Evolutionary conservation across 495 filamentous ascomycete species (phyloP), one percentile per base, ranked within the genome.

Genomic region (Penicillium riverlandense): DNA sequence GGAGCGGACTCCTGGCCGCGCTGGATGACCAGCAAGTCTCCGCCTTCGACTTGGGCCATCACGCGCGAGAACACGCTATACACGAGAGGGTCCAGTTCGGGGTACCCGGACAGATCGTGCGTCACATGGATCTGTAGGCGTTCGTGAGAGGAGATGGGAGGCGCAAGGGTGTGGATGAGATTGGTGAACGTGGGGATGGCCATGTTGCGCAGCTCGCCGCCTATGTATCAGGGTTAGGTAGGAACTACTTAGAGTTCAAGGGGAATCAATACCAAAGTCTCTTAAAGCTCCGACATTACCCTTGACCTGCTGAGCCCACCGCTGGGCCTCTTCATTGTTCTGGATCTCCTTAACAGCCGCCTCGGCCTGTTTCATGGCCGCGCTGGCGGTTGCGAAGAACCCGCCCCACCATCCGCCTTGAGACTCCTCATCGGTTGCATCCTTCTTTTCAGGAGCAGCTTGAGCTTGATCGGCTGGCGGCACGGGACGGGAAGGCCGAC

Each of bases 41-140:
- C 92, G 44, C 92, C 92, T 66, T 99, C 92, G 42, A 99, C 92
- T 66, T 99, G 92, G 29, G 90, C 75, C 92, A 99, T 99, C 36
- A 99, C 91, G 40, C 90, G 83, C 43, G 86, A 89, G 72, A 99
- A 99, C 51, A 92, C 89, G 29, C 76, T 75, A 65, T 96, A 90
- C 57, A 97, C 88, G 27, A 96, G 78, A 9, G 90, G 90, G 63
- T 97, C 90, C 47, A 99, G 80, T 33, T 86, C 89, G 8, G 94
- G 92, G 64, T 99, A 99, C 42, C 86, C 87, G 38, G 88, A 80
- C 13, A 97, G 76, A 59, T 96, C 90, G 69, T 97, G 94, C 13
- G 94, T 96, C 45, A 94, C 88, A 72, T 99, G 92, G 60, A 99
- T 99, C 54, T 92, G 86, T 8, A 99, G 86, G 40, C 92, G 87